A percentile compares a stretch with the other conserved stretches of the same genome.
Evolutionary conservation across 768 basidiomycete species (phyloP).

Genomic region (Russula lepida): DNA sequence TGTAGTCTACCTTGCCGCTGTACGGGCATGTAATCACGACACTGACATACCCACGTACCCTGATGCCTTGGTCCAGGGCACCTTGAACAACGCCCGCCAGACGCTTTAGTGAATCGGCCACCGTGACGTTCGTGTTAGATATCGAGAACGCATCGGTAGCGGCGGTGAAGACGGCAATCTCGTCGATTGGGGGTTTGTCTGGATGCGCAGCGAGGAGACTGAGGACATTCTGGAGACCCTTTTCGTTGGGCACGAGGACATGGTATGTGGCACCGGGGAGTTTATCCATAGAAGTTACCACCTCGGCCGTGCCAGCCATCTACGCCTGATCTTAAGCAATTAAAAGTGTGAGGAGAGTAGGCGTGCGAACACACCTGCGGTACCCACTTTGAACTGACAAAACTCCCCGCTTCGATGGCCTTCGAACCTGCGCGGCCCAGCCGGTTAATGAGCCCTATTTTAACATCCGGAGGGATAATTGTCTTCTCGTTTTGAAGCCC

Average conservation of each 20-base stretch:
- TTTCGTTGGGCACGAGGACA: constrained; percentile 74
- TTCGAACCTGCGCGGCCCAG: constrained; percentile 59
- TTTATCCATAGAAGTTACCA: constrained; percentile 51
- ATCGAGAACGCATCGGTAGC: constrained; percentile 80
- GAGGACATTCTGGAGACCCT: constrained; percentile 64
- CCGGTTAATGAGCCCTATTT: constrained; percentile 71
- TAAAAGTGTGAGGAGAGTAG: background rate
- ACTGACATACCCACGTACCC: constrained; percentile 80
- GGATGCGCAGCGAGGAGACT: constrained; percentile 37
- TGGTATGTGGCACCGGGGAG: constrained; percentile 56
- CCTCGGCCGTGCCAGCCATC: constrained; percentile 84
- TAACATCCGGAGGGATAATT: constrained; percentile 60
- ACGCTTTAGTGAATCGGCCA: constrained; percentile 58
- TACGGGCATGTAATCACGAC: constrained; percentile 81
- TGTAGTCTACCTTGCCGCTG: constrained; percentile 64
- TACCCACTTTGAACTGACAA: constrained; percentile 90
- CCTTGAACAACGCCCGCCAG: constrained; percentile 52
- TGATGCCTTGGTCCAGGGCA: constrained; percentile 54
- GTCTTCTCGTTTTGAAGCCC: constrained; percentile 86
- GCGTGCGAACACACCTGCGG: constrained; percentile 53
- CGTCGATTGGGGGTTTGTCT: constrained; percentile 53
- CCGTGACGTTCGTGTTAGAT: constrained; percentile 76
- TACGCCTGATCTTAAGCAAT: constrained; percentile 25
- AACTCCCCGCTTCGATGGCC: constrained; percentile 78
- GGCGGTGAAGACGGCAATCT: constrained; percentile 84